Evolutionary conservation across 495 filamentous ascomycete genomes (phyloP).

Genomic region (Podospora fimiseda): DNA sequence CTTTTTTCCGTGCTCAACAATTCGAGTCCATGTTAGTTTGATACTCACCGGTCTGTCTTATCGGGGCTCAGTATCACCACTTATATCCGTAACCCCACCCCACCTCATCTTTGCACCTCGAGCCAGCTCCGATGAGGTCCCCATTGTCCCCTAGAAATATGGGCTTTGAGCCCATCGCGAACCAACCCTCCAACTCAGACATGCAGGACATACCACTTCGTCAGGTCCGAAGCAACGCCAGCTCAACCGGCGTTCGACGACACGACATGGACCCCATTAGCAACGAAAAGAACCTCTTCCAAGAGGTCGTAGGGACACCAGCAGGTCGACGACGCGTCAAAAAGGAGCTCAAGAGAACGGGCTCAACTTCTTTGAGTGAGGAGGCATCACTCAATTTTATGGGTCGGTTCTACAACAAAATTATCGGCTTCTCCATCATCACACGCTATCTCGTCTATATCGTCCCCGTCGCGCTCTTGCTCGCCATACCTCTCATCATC

Average conservation of each 20-base stretch:
- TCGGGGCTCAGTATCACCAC: neutral
- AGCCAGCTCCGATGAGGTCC: constrained; percentile 15
- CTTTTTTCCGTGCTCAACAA: neutral
- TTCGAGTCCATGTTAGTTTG: neutral
- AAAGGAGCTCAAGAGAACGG: constrained; percentile 46
- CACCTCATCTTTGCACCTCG: neutral
- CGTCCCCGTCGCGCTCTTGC: constrained; percentile 63
- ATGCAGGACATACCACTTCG: constrained; percentile 48
- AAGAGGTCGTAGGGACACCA: constrained; percentile 24
- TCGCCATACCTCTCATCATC: constrained; percentile 77
- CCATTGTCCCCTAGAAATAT: constrained; percentile 21
- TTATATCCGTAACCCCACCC: neutral
- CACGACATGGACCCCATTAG: constrained; percentile 22
- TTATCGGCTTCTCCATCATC: constrained; percentile 77
- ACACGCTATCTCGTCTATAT: constrained; percentile 89
- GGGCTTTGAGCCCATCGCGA: constrained; percentile 28
- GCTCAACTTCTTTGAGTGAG: constrained; percentile 47
- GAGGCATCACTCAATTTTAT: constrained; percentile 63
- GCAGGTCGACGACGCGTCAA: constrained; percentile 52
- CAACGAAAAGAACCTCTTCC: constrained; percentile 44
- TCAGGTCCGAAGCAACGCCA: constrained; percentile 42
- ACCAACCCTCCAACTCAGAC: constrained; percentile 23
- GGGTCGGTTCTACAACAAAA: constrained; percentile 80
- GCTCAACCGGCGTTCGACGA: constrained; percentile 46
- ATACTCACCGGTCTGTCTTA: neutral